Conservation (phyloP, 2,329 filamentous ascomycete genomes). For the Tolypocladium album region DNA sequence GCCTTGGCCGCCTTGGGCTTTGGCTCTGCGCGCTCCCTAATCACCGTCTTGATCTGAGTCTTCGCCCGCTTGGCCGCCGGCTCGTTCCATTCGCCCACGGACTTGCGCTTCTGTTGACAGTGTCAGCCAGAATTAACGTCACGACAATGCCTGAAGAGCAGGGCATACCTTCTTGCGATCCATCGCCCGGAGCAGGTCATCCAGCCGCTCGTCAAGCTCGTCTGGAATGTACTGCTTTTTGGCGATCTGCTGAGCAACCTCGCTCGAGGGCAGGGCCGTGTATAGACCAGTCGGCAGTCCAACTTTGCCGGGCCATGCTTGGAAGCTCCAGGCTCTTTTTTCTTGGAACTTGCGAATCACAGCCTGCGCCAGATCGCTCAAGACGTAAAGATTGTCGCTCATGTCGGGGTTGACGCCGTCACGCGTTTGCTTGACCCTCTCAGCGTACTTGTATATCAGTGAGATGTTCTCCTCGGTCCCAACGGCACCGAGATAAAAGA, state of each 20-base stretch:
- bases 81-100: constrained; percentile 36
- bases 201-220: constrained; percentile 63
- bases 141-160: neutral
- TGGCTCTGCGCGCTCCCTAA: constrained; percentile 22
- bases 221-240: constrained; percentile 77
- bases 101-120: constrained; percentile 44
- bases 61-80: constrained; percentile 27
- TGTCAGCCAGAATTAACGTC: constrained; percentile 12
- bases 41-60: constrained; percentile 25
- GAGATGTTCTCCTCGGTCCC: constrained; percentile 81
- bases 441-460: constrained; percentile 82
- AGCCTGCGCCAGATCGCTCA: constrained; percentile 78
- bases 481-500: constrained; percentile 78
- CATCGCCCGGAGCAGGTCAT: constrained; percentile 51
- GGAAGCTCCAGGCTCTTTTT: constrained; percentile 73
- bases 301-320: constrained; percentile 72
- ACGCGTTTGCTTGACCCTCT: constrained; percentile 80
- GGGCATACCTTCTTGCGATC: constrained; percentile 60
- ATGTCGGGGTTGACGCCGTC: constrained; percentile 62
- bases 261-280: constrained; percentile 61
- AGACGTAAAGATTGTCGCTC: constrained; percentile 69
- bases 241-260: constrained; percentile 73
- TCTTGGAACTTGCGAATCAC: constrained; percentile 81
- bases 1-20: constrained; percentile 24
- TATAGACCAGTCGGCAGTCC: constrained; percentile 74